phyloP scores from a whole-genome alignment of 768 basidiomycete genomes.

The Tremella yokohamensis region DNA sequence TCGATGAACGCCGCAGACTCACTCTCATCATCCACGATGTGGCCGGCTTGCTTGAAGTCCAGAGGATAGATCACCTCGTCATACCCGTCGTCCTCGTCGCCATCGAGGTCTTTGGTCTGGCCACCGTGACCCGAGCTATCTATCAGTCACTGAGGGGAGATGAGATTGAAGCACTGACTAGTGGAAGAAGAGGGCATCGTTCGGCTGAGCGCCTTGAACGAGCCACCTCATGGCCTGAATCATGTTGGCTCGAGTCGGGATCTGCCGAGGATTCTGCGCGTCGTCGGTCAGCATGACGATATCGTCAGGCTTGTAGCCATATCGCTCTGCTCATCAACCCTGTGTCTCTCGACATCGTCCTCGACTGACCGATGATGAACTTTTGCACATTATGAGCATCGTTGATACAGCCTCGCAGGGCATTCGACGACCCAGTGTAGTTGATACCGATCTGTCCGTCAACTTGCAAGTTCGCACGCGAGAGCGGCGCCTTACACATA shows the following conservation, averaged over 20 bases:
- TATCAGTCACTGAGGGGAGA: background rate
- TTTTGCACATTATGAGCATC: constrained; percentile 74
- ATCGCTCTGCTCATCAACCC: constrained; percentile 53
- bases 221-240: constrained; percentile 86
- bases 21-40: constrained; percentile 85
- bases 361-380: constrained; percentile 55
- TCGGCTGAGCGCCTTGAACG: constrained; percentile 69
- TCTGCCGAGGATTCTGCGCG: constrained; percentile 58
- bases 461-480: constrained; percentile 1
- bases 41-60: constrained; percentile 64
- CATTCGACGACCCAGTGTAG: constrained; percentile 65
- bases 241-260: constrained; percentile 81
- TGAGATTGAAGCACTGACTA: constrained; percentile 28
- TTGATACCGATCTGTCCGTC: constrained; percentile 69
- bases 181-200: constrained; percentile 50
- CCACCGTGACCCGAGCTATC: constrained; percentile 84
- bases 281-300: constrained; percentile 85
- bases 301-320: constrained; percentile 70
- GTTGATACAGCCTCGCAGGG: constrained; percentile 82
- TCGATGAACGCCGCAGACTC: constrained; percentile 3
- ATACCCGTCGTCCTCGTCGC: constrained; percentile 47
- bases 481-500: constrained; percentile 61
- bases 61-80: constrained; percentile 70
- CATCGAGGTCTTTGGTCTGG: constrained; percentile 67
- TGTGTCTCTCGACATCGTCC: background rate